Evolutionary conservation across 305 asterid genomes (phyloP).

Genomic region (Fraxinus baroniana): DNA sequence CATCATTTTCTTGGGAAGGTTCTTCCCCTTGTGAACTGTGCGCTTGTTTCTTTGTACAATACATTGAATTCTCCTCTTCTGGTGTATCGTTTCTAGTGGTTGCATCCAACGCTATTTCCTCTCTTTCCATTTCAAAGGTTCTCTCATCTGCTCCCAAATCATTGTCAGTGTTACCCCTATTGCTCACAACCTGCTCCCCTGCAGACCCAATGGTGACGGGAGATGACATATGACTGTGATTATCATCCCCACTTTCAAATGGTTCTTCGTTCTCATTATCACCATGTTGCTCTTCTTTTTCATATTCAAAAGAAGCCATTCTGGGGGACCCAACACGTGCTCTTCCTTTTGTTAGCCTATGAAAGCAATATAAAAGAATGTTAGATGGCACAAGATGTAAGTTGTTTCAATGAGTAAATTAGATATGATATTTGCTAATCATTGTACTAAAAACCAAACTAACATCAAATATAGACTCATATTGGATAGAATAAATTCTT

Average conservation of each 20-base stretch:
- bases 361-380: constrained; percentile 7
- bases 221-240: constrained; percentile 51
- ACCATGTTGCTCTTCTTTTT: constrained; percentile 30
- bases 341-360: constrained; percentile 56
- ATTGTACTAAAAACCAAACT: constrained; percentile 4
- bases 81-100: constrained; percentile 31
- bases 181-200: constrained; percentile 44
- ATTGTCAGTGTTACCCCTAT: constrained; percentile 40
- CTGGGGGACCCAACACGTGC: constrained; percentile 38
- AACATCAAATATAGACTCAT: neutral
- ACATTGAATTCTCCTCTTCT: constrained; percentile 36
- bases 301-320: constrained; percentile 31
- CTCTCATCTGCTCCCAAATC: constrained; percentile 43
- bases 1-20: constrained; percentile 56
- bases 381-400: neutral
- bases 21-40: constrained; percentile 44
- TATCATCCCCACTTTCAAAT: constrained; percentile 40
- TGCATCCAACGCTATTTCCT: constrained; percentile 42
- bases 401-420: neutral
- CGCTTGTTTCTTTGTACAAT: constrained; percentile 43
- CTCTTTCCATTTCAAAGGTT: constrained; percentile 45
- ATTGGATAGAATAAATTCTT: neutral
- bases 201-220: constrained; percentile 40
- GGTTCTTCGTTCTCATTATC: constrained; percentile 47
- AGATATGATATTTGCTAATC: neutral